phyloP scores from a whole-genome alignment of 2,329 filamentous ascomycete genomes.

The Penicillium sp. region DNA sequence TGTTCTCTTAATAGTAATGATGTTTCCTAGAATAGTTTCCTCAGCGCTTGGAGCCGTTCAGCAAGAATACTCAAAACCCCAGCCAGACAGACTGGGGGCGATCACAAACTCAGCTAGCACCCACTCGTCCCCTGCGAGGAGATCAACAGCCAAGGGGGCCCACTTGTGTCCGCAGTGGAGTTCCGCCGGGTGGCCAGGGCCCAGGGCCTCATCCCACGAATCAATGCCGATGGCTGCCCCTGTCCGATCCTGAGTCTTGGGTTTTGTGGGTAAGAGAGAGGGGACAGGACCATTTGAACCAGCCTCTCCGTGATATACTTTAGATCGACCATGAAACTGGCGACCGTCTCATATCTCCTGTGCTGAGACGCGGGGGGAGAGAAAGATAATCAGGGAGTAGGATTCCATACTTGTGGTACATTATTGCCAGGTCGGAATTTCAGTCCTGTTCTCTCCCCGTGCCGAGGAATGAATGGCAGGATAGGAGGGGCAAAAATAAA shows the following conservation, averaged over 20 bases:
- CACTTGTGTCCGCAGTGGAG: slow-evolving; percentile 19
- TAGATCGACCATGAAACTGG: slow-evolving; percentile 28
- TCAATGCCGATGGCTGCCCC: slow-evolving; percentile 11
- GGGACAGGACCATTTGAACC: background rate
- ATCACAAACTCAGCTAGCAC: slow-evolving; percentile 17
- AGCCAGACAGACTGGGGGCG: slow-evolving; percentile 9
- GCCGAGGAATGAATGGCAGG: slow-evolving; percentile 13
- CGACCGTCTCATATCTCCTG: slow-evolving; percentile 31
- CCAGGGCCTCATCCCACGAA: slow-evolving; percentile 15
- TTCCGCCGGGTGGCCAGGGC: slow-evolving; percentile 8
- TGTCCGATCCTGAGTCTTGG: slow-evolving; percentile 8
- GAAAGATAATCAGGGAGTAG: background rate
- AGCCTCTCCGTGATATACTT: slow-evolving; percentile 13
- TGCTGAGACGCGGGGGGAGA: slow-evolving; percentile 27
- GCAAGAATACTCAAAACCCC: background rate
- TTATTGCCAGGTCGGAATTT: slow-evolving; percentile 22
- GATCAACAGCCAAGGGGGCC: slow-evolving; percentile 22
- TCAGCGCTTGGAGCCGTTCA: slow-evolving; percentile 4
- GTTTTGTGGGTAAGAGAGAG: background rate
- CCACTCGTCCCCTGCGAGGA: slow-evolving; percentile 19
- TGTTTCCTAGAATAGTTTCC: slow-evolving; percentile 2
- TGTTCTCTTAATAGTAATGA: background rate
- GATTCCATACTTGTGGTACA: background rate
- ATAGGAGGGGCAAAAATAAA: slow-evolving; percentile 8
- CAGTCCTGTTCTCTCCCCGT: slow-evolving; percentile 14